These are phyloP conservation scores for Ganoderma sinense DNA, from an alignment of 1,284 basidiomycete genomes.

Conservation along the genomic window DNA sequence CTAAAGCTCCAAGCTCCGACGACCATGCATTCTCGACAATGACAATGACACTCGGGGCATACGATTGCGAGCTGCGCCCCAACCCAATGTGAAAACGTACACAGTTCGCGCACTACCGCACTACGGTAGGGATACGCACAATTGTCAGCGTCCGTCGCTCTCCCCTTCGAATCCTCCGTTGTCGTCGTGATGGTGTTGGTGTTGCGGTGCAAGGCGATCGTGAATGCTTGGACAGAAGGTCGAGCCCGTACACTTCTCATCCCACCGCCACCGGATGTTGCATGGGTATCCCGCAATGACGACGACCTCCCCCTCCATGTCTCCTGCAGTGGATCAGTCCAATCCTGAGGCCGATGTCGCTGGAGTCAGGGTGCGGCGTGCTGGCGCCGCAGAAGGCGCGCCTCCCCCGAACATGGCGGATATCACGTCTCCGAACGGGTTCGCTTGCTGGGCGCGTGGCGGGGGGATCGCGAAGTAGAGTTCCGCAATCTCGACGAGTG, in stretches of 20 bases:
- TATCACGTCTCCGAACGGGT: constrained; percentile 85
- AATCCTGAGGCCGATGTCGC: constrained; percentile 44
- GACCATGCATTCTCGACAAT: background rate
- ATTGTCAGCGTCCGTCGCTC: background rate
- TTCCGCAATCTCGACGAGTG: constrained; percentile 61
- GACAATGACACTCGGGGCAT: background rate
- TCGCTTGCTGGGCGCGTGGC: constrained; percentile 71
- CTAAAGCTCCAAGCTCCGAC: background rate
- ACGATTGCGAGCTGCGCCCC: background rate
- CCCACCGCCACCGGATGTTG: background rate
- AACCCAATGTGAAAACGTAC: background rate
- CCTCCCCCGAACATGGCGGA: constrained; percentile 80
- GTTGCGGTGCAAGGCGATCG: background rate
- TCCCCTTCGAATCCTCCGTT: background rate
- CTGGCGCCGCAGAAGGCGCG: constrained; percentile 35
- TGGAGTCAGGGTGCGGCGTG: constrained; percentile 52
- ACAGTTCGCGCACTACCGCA: background rate
- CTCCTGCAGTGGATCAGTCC: constrained; percentile 39
- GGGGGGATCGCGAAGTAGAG: constrained; percentile 86
- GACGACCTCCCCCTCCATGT: background rate
- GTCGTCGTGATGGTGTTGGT: background rate
- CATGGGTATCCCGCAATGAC: background rate
- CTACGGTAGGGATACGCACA: background rate
- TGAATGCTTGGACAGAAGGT: background rate
- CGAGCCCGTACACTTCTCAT: background rate